Percentiles rank a stretch among this genome's conserved stretches.
phyloP scores from a whole-genome alignment of 2,329 filamentous ascomycete genomes.

The Xylaria sp. region DNA sequence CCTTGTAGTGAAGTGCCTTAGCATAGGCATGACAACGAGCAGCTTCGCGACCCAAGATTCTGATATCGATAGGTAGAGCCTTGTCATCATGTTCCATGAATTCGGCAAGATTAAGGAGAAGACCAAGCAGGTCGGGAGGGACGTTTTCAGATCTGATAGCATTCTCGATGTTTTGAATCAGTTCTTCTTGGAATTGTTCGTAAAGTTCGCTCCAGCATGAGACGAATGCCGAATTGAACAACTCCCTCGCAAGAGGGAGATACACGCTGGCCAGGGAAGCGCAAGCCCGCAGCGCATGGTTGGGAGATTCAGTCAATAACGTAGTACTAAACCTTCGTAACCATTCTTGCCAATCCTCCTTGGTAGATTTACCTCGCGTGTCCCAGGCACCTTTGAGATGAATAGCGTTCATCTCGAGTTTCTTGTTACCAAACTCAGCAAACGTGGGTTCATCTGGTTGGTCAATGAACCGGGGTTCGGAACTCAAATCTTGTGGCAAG shows the following conservation, averaged over 20 bases:
- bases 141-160: constrained; percentile 96
- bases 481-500: constrained; percentile 92
- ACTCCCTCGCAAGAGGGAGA: constrained; percentile 86
- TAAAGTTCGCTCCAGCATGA: constrained; percentile 99
- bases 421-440: constrained; percentile 88
- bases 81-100: constrained; percentile 99
- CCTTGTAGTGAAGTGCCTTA: constrained; percentile 98
- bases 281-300: constrained; percentile 92
- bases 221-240: constrained; percentile 99
- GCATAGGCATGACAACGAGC: constrained; percentile 97
- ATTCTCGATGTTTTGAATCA: constrained; percentile 94
- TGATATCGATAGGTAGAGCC: constrained; percentile 95
- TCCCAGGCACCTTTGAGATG: constrained; percentile 98
- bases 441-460: constrained; percentile 83
- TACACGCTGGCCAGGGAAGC: constrained; percentile 92
- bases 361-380: constrained; percentile 93
- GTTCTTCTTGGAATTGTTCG: constrained; percentile 94
- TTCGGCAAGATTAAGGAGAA: constrained; percentile 94
- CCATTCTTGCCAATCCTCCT: constrained; percentile 99
- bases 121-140: constrained; percentile 92
- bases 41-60: constrained; percentile 92
- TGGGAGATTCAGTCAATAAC: constrained; percentile 92
- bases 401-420: constrained; percentile 96
- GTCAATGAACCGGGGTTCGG: constrained; percentile 82
- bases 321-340: constrained; percentile 96